Conservation (phyloP, 2,329 filamentous ascomycete genomes). For the Colletotrichum coccodes region DNA sequence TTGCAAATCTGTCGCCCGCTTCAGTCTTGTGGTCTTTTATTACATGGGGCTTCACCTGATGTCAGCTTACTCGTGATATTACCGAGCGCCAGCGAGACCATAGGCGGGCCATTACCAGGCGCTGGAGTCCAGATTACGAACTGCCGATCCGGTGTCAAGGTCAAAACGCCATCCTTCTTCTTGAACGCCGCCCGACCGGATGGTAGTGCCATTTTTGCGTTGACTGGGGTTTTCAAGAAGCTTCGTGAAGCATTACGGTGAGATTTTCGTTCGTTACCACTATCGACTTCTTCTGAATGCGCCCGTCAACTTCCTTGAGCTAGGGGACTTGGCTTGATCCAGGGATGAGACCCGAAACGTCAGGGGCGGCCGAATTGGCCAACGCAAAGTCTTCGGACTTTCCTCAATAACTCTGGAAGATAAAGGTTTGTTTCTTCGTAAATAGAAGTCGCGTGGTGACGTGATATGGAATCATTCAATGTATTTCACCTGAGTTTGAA, state of each 20-base stretch:
- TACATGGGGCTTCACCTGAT: neutral
- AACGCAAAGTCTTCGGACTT: slow-evolving; percentile 3
- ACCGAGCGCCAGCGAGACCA: slow-evolving; percentile 75
- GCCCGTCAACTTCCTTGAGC: neutral
- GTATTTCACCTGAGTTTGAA: slow-evolving; percentile 20
- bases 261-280: slow-evolving; percentile 10
- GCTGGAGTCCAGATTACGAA: slow-evolving; percentile 85
- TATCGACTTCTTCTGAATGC: neutral
- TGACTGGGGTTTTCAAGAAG: neutral
- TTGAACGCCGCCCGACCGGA: slow-evolving; percentile 84
- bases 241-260: neutral
- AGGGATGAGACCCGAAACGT: slow-evolving; percentile 18
- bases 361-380: slow-evolving; percentile 23
- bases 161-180: slow-evolving; percentile 91
- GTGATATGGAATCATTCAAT: neutral
- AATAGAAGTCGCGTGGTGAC: neutral
- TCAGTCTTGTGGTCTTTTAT: slow-evolving; percentile 22
- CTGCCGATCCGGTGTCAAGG: slow-evolving; percentile 77
- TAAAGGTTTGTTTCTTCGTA: neutral
- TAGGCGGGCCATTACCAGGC: slow-evolving; percentile 68
- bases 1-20: slow-evolving; percentile 77
- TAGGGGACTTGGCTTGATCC: slow-evolving; percentile 4
- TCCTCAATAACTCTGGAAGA: neutral
- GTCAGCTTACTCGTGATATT: slow-evolving; percentile 81
- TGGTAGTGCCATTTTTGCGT: slow-evolving; percentile 62